Conservation (phyloP, 495 filamentous ascomycete genomes). For the Copromyces sp. region DNA sequence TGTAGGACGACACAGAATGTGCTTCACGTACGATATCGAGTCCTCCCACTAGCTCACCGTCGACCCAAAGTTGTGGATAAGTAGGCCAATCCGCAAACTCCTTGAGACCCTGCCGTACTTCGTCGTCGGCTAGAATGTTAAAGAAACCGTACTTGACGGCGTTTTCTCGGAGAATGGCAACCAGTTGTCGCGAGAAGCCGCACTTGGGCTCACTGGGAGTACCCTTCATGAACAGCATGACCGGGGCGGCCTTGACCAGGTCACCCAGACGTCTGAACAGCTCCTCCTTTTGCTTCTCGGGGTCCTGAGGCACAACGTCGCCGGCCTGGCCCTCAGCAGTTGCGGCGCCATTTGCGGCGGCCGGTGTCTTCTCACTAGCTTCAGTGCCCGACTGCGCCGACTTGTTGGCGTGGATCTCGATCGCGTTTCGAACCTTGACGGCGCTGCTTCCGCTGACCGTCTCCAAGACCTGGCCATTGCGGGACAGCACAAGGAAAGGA, state of each 20-base stretch:
- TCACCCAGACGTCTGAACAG: slow-evolving; percentile 64
- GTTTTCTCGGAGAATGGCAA: slow-evolving; percentile 72
- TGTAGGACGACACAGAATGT: background rate
- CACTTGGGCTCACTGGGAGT: slow-evolving; percentile 88
- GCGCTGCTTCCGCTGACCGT: slow-evolving; percentile 83
- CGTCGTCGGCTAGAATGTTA: slow-evolving; percentile 95
- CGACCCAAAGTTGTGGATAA: slow-evolving; percentile 81
- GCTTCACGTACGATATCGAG: slow-evolving; percentile 78
- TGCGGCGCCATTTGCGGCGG: slow-evolving; percentile 22
- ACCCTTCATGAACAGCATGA: slow-evolving; percentile 96
- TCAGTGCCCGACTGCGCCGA: slow-evolving; percentile 7
- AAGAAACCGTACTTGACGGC: slow-evolving; percentile 97
- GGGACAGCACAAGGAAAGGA: slow-evolving; percentile 76
- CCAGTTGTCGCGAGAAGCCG: slow-evolving; percentile 85
- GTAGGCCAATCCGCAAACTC: slow-evolving; percentile 95
- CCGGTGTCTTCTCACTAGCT: slow-evolving; percentile 8
- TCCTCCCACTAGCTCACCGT: slow-evolving; percentile 78
- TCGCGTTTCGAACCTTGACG: slow-evolving; percentile 63
- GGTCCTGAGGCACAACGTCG: slow-evolving; percentile 24
- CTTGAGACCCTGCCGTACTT: slow-evolving; percentile 92
- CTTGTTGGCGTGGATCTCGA: slow-evolving; percentile 63
- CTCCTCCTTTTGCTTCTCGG: slow-evolving; percentile 62
- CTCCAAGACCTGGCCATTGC: slow-evolving; percentile 59
- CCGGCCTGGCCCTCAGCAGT: slow-evolving; percentile 12
- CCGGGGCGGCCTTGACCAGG: slow-evolving; percentile 85